Conservation (phyloP, 257 asterid genomes). For the Ligustrum vulgare region DNA sequence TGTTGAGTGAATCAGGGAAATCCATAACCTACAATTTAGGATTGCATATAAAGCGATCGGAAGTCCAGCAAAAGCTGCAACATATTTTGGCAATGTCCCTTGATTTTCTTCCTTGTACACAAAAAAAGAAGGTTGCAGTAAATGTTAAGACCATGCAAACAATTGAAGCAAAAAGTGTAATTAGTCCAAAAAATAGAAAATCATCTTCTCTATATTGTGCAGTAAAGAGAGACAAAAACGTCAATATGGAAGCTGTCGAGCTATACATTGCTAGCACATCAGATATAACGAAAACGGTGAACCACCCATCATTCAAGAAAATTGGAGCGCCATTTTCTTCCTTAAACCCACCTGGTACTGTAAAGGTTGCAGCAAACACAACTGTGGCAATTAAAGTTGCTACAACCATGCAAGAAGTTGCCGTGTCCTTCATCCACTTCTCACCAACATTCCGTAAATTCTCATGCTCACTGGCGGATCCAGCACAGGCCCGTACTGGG, state of each 20-base stretch:
- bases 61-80: too few relatives aligned
- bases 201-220: conserved; percentile 14
- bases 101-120: conserved; percentile 9
- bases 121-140: conserved; percentile 17
- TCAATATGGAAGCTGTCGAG: conserved; percentile 16
- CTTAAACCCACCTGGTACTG: conserved; percentile 32
- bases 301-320: conserved; percentile 11
- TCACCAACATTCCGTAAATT: conserved; percentile 32
- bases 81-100: too few relatives aligned
- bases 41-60: too few relatives aligned
- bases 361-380: conserved; percentile 37
- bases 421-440: conserved; percentile 40
- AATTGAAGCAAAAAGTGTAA: conserved; percentile 2
- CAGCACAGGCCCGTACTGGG: too few relatives aligned
- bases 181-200: conserved; percentile 19
- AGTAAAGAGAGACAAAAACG: conserved; percentile 22
- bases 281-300: conserved; percentile 26
- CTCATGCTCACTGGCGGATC: too few relatives aligned
- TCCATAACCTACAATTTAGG: too few relatives aligned
- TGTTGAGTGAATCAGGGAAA: too few relatives aligned
- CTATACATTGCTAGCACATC: conserved; percentile 18
- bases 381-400: conserved; percentile 41
- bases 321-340: conserved; percentile 18
- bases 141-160: conserved; percentile 1
- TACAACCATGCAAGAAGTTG: conserved; percentile 37